Evolutionary conservation across 1,284 basidiomycete genomes (phyloP).

Genomic region (Sparassis latifolia): DNA sequence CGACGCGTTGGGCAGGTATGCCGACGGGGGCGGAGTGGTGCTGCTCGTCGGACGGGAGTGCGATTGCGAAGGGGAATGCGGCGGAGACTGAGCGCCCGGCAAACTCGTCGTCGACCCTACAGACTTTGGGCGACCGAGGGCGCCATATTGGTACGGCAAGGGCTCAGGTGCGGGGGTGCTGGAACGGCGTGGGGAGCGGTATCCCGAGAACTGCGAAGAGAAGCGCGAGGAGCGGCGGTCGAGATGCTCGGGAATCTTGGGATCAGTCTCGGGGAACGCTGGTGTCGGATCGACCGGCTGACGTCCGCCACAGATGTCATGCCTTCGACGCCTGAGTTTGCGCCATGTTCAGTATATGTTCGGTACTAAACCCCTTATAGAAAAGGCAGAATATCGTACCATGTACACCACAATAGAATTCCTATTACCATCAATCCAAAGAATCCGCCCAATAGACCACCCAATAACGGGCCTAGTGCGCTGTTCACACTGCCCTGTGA

Average conservation of each 20-base stretch:
- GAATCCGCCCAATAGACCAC: slow-evolving; percentile 24
- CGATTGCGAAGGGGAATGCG: slow-evolving; percentile 3
- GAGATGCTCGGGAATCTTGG: slow-evolving; percentile 7
- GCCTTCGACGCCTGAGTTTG: slow-evolving; percentile 6
- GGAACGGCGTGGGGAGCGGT: background rate
- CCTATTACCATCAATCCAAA: slow-evolving; percentile 21
- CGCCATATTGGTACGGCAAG: slow-evolving; percentile 24
- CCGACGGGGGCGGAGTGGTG: slow-evolving; percentile 5
- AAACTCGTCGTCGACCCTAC: slow-evolving; percentile 8
- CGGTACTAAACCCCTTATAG: background rate
- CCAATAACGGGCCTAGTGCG: slow-evolving; percentile 18
- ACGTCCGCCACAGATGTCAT: background rate
- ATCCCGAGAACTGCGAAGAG: background rate
- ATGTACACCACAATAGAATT: slow-evolving; percentile 17
- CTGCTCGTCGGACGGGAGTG: slow-evolving; percentile 1
- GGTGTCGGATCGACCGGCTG: background rate
- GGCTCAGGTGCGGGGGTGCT: slow-evolving; percentile 12
- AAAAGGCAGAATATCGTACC: slow-evolving; percentile 12
- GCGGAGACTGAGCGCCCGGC: slow-evolving; percentile 10
- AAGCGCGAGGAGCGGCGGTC: background rate
- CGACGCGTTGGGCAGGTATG: background rate
- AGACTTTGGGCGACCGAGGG: slow-evolving; percentile 17
- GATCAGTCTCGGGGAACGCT: background rate
- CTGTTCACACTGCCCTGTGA: slow-evolving; percentile 1
- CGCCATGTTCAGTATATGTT: background rate